phyloP scores from a whole-genome alignment of 2,329 filamentous ascomycete species.

The Ascochyta fabae region DNA sequence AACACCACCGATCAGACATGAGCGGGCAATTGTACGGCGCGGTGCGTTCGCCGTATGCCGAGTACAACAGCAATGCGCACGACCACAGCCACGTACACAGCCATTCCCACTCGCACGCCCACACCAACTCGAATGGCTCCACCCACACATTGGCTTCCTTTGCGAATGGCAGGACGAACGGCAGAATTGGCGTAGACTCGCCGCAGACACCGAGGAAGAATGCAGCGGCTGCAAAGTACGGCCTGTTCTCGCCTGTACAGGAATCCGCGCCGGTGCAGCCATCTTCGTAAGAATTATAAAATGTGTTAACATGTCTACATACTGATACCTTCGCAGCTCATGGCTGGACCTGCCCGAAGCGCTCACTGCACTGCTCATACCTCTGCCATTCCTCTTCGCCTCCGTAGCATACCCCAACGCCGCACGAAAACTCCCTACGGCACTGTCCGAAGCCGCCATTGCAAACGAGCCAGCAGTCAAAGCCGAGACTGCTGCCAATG shows the following conservation, averaged over 20 bases:
- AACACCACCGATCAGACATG: slow-evolving; percentile 43
- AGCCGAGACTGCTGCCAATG: slow-evolving; percentile 10
- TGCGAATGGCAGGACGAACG: slow-evolving; percentile 37
- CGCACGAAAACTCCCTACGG: slow-evolving; percentile 25
- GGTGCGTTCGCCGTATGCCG: slow-evolving; percentile 37
- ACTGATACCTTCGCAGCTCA: slow-evolving; percentile 30
- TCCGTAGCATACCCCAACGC: slow-evolving; percentile 53
- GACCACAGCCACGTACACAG: slow-evolving; percentile 28
- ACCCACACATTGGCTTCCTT: slow-evolving; percentile 40
- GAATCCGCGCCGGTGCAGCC: slow-evolving; percentile 30
- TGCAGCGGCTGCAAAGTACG: slow-evolving; percentile 25
- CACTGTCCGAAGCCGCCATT: slow-evolving; percentile 32
- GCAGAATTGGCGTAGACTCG: slow-evolving; percentile 53
- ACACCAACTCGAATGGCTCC: slow-evolving; percentile 38
- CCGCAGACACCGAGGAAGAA: slow-evolving; percentile 17
- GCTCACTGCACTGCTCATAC: slow-evolving; percentile 58
- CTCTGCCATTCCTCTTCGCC: slow-evolving; percentile 57
- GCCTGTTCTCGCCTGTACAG: slow-evolving; percentile 46
- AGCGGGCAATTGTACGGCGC: slow-evolving; percentile 42
- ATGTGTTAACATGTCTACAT: slow-evolving; percentile 1
- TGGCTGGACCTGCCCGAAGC: slow-evolving; percentile 53
- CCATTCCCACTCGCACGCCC: slow-evolving; percentile 38
- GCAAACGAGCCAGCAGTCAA: slow-evolving; percentile 22
- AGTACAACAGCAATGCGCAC: slow-evolving; percentile 35
- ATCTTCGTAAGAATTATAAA: slow-evolving; percentile 30